Base-by-base conservation (phyloP, 2,329 filamentous ascomycete species). In the Periglandula ipomoeae region DNA sequence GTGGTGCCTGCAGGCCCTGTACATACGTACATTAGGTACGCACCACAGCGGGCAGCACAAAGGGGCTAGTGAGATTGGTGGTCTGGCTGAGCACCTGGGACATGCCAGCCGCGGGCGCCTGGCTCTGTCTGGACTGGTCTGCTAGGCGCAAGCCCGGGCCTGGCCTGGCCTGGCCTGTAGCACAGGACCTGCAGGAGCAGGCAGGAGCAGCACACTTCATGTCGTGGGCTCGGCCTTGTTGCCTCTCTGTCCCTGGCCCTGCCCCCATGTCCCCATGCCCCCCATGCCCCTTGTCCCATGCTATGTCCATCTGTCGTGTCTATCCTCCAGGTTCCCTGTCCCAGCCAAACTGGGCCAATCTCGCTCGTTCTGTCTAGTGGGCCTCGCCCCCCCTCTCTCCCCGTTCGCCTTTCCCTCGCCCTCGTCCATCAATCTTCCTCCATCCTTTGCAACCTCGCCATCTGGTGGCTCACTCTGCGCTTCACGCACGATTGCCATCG, bases 351-450 rank as follows among this genome's bases (percentile, higher is more conserved):
- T 30, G 34, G 26, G 32, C 47, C 47, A 49, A 49, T 49, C 47
- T 49, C 47, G 35, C 47, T 49, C 47, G 17, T 49, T 49, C 47
- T 49, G 47, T 49, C 42, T 30, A 49, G 47, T 42, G 47, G 47
- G 42, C 43, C 46, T 48, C 37, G 7, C 45, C 51, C 51, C 48
- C 34, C 47, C 48, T 41, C 32, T 37, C 44, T 17, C 26, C 44
- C 44, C 46, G 22, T 50, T 44, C 44, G 46, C 20, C 48, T 53
- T 50, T 53, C 48, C 42, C 47, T 44, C 48, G 52, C 50, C 37
- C 44, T 48, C 49, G 41, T 23, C 30, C 51, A 46, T 44, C 51
- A 38, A 24, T 47, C 47, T 24, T 26, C 48, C 50, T 49, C 37
- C 38, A 22, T 38, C 50, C 44, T 51, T 47, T 17, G 23, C 46